Evolutionary conservation across 768 basidiomycete genomes (phyloP), one percentile per base, ranked within the genome.

Genomic region (Trametes punicea): DNA sequence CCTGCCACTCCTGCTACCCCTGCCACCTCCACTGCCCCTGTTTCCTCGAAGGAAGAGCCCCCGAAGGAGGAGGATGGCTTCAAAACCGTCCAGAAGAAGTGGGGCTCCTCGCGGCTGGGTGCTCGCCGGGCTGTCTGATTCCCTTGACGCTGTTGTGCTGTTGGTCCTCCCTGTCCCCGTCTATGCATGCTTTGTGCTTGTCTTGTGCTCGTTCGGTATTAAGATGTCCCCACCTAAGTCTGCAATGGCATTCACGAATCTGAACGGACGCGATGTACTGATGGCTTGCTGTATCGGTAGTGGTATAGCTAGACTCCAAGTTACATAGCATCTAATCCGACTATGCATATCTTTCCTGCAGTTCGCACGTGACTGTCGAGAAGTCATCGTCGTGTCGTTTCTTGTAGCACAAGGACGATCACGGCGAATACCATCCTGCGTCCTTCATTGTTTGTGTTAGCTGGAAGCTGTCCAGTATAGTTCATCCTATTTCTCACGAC

Each of bases 21-120:
- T 6, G 57, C 61, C 4, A 48, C 78, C 34, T 73, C 75, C 0
- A 64, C 70, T 10, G 60, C 52, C 4, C 53, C 60, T 2, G 49
- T 64, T 4, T 41, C 63, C 2, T 31, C 40, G 11, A 73, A 71
- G 61, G 76, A 80, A 50, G 79, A 80, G 47, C 46, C 67, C 5
- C 73, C 72, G 61, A 80, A 75, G 63, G 85, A 87, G 38, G 75
- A 82, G 3, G 88, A 90, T 63, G 88, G 89, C 3, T 90, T 90
- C 77, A 82, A 85, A 70, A 76, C 82, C 23, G 84, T 86, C 6
- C 73, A 73, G 64, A 70, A 74, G 67, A 71, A 70, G 36, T 77
- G 70, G 77, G 69, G 72, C 23, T 42, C 46, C 36, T 63, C 63
- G 48, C 68, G 62, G 25, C 40, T 55, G 18, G 47, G 46, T 27